Evolutionary conservation across 2,329 filamentous ascomycete genomes (phyloP).

Genomic region (Pseudovirgaria hyperparasitica): DNA sequence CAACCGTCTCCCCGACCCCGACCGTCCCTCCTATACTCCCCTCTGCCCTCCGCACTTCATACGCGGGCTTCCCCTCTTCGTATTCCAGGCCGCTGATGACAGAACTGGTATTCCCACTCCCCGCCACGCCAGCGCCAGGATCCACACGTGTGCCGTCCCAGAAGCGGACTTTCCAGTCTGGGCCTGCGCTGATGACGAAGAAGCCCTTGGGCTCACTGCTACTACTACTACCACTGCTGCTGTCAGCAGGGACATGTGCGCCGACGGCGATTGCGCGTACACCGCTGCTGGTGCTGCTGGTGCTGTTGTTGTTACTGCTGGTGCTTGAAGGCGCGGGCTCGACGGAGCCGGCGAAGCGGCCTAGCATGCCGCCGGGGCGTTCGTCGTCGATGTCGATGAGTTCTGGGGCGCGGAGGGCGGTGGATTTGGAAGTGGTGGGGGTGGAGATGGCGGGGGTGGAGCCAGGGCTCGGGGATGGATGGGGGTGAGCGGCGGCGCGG

Average conservation of each 20-base stretch:
- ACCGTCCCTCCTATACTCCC: not conserved
- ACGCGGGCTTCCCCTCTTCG: conserved; percentile 63
- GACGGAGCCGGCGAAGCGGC: conserved; percentile 65
- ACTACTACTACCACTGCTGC: too few relatives aligned
- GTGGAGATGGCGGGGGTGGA: too few relatives aligned
- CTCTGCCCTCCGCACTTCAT: conserved; percentile 33
- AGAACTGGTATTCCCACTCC: too few relatives aligned
- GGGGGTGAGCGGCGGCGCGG: conserved; percentile 47
- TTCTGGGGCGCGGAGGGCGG: too few relatives aligned
- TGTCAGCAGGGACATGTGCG: conserved; percentile 55
- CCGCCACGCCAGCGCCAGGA: too few relatives aligned
- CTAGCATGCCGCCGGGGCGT: conserved; percentile 70
- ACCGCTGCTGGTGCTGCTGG: conserved; percentile 47
- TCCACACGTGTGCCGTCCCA: conserved; percentile 80
- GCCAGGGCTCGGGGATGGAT: too few relatives aligned
- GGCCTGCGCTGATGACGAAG: conserved; percentile 77
- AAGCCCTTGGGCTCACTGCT: conserved; percentile 65
- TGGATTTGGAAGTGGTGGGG: conserved; percentile 33
- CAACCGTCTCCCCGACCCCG: not conserved
- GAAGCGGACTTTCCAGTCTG: conserved; percentile 82
- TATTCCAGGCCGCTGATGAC: conserved; percentile 66
- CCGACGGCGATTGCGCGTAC: conserved; percentile 64
- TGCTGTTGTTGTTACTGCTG: conserved; percentile 24
- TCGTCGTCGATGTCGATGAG: conserved; percentile 91
- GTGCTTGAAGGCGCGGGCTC: conserved; percentile 10